A percentile compares a stretch with the other conserved stretches of the same genome.
Evolutionary conservation across 2,329 filamentous ascomycete species (phyloP).

Genomic region (Sporothrix pallida): DNA sequence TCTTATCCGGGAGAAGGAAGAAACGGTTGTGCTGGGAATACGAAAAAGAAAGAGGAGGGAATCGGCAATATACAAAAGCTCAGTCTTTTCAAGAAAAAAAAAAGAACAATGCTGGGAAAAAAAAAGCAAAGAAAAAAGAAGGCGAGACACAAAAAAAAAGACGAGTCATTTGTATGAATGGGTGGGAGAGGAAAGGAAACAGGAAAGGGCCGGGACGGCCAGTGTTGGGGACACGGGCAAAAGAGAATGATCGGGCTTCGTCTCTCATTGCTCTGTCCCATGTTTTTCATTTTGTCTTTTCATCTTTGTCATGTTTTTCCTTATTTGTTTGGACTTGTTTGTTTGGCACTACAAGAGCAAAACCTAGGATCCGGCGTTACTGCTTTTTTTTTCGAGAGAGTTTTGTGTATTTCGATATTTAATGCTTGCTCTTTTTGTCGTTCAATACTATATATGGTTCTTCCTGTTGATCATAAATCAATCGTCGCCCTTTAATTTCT

Average conservation of each 20-base stretch:
- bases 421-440: slow-evolving; percentile 8
- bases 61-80: neutral
- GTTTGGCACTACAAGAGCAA: slow-evolving; percentile 19
- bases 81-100: neutral
- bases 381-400: neutral
- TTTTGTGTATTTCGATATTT: slow-evolving; percentile 24
- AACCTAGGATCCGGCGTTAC: slow-evolving; percentile 24
- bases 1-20: neutral
- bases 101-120: neutral
- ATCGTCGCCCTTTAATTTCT: neutral
- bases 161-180: neutral
- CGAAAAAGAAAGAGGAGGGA: neutral
- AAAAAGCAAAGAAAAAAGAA: neutral
- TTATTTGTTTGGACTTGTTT: neutral
- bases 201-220: neutral
- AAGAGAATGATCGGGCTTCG: neutral
- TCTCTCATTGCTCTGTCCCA: neutral
- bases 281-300: neutral
- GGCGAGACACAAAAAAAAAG: neutral
- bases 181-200: neutral
- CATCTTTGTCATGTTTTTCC: neutral
- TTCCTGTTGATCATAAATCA: neutral
- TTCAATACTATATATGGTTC: slow-evolving; percentile 3
- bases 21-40: neutral
- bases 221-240: neutral